These are phyloP conservation scores for Russula brevipes DNA, from an alignment of 768 basidiomycete species.

Conservation along the genomic window DNA sequence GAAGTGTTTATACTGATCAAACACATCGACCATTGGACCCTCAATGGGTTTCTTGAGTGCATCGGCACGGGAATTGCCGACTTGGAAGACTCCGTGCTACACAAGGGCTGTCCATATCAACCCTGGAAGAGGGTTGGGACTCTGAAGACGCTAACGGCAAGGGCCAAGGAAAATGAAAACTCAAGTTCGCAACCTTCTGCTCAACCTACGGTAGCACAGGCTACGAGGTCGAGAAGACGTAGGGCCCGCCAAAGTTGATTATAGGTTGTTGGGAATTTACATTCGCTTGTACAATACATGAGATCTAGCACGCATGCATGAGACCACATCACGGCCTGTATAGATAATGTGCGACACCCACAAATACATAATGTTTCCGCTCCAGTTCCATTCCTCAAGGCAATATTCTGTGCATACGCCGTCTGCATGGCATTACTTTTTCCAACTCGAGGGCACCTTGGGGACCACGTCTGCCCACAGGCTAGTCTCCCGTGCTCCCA, in stretches of 20 bases:
- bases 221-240: conserved; percentile 9
- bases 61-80: conserved; percentile 38
- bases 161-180: conserved; percentile 37
- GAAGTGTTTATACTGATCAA: conserved; percentile 47
- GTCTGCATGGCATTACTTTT: conserved; percentile 26
- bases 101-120: conserved; percentile 33
- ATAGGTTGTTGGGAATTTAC: neutral
- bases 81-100: conserved; percentile 35
- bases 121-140: conserved; percentile 47
- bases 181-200: conserved; percentile 20
- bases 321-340: neutral
- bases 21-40: conserved; percentile 52
- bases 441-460: conserved; percentile 79
- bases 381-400: neutral
- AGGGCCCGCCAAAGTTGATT: conserved; percentile 8
- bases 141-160: conserved; percentile 17
- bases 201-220: neutral
- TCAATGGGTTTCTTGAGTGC: conserved; percentile 38
- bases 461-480: conserved; percentile 63
- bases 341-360: conserved; percentile 2
- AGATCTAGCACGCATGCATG: neutral
- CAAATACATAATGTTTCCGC: too few species aligned
- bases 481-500: conserved; percentile 71
- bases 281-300: conserved; percentile 7
- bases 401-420: neutral